Percentiles rank a stretch among this genome's conserved stretches.
Evolutionary conservation across 805 yeast species (phyloP).

Genomic region (Yamadazyma nakazawae): DNA sequence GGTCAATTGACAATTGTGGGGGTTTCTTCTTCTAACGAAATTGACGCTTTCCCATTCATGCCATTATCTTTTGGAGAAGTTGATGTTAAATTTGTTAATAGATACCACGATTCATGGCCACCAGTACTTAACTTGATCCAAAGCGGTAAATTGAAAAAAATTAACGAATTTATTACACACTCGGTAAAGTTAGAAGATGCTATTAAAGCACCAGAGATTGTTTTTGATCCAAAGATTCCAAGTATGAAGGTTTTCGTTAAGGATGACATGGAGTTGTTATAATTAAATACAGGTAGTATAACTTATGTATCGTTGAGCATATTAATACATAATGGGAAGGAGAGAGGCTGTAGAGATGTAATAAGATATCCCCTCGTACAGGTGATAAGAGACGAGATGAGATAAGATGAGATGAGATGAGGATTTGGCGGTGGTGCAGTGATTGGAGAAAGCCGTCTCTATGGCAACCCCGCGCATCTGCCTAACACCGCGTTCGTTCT

Average conservation of each 20-base stretch:
- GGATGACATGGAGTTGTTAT: slow-evolving; percentile 15
- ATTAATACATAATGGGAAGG: slow-evolving; percentile 8
- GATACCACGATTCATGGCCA: slow-evolving; percentile 18
- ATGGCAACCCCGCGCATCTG: not conserved
- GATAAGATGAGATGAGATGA: too few relatives aligned
- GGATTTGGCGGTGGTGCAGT: too few relatives aligned
- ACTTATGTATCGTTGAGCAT: slow-evolving; percentile 13
- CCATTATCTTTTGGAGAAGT: slow-evolving; percentile 20
- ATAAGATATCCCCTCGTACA: too few relatives aligned
- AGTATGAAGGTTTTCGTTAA: slow-evolving; percentile 17
- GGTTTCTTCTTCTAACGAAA: slow-evolving; percentile 17
- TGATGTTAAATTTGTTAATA: slow-evolving; percentile 17
- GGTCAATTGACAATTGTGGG: slow-evolving; percentile 21
- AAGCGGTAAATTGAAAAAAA: slow-evolving; percentile 16
- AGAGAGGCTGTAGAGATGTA: not conserved
- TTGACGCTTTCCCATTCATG: slow-evolving; percentile 23
- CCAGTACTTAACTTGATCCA: slow-evolving; percentile 15
- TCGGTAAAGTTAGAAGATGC: slow-evolving; percentile 20
- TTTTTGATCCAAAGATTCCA: slow-evolving; percentile 16
- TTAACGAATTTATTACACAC: slow-evolving; percentile 19
- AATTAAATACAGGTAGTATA: slow-evolving; percentile 1
- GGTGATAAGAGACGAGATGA: too few relatives aligned
- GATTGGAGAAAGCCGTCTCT: too few relatives aligned
- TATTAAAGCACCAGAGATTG: slow-evolving; percentile 17
- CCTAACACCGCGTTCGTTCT: slow-evolving; percentile 3